phyloP scores from a whole-genome alignment of 352 stramenopile genomes.

The Aphanomyces invadans region DNA sequence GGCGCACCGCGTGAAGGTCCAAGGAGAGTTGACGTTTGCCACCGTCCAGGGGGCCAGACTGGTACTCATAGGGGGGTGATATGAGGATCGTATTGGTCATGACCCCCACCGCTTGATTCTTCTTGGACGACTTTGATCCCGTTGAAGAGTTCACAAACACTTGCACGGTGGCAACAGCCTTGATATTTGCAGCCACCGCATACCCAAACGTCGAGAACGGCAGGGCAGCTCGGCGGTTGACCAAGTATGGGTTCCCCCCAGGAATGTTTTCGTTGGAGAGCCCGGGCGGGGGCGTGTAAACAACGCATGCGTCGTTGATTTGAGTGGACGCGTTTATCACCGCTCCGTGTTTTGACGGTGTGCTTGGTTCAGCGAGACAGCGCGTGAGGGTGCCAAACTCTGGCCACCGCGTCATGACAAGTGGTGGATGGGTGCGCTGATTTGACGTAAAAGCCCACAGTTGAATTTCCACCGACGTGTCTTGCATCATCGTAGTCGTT shows the following conservation, averaged over 20 bases:
- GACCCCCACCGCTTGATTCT: neutral
- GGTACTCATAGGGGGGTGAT: neutral
- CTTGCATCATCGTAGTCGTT: neutral
- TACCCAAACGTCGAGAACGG: slow-evolving; percentile 6
- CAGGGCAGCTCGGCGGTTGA: neutral
- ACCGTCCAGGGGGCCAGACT: neutral
- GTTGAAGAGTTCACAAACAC: neutral
- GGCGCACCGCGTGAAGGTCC: neutral
- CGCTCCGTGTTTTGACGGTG: neutral
- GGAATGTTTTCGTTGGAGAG: slow-evolving; percentile 2
- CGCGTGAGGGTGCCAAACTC: neutral
- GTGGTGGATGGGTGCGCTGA: neutral
- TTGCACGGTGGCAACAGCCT: neutral
- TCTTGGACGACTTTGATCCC: neutral
- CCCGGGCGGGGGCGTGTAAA: neutral
- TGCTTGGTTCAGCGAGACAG: neutral
- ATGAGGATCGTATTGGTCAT: neutral
- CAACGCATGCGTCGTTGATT: neutral
- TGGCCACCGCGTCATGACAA: neutral
- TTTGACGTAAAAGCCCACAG: neutral
- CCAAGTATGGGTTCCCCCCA: neutral
- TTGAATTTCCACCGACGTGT: neutral
- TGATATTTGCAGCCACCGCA: neutral
- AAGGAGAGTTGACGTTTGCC: neutral
- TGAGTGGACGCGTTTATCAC: neutral